Evolutionary conservation across 345 rosid genomes (phyloP), one percentile per base, ranked within the genome.

Genomic region (Noccaea bulbosa): DNA sequence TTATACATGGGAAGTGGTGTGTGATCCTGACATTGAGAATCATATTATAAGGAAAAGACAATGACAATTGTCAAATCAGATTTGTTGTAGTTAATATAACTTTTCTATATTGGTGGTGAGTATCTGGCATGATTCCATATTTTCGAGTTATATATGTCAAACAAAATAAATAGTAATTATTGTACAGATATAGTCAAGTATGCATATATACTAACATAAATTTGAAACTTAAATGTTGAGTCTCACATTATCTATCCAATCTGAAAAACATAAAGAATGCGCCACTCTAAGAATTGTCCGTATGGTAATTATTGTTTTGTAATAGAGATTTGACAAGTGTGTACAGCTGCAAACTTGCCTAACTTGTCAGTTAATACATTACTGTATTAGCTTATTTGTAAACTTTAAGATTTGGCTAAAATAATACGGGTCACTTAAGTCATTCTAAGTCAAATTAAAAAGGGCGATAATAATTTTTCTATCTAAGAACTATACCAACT

Each of bases 61-160:
- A 39, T 43, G 73, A 67, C 73, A 59, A 50, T 22, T 34, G 78
- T 74, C 63, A 73, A 65, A 65, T 65, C 46, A 65, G 34, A 56
- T 48, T 65, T 65, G 60, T 65, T 73, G 22, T 38, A 32, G 9
- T 73, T 33, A 17, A 32, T 8, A 32, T 8, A 57, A 65, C 67
- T 20, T 73, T 52, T 73, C 72, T 50, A 7, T 58, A 14, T 58
- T 58, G 57, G 58, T 35, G 71, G 22, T 58, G 47, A 27, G 41
- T 64, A 56, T 56, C 12, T 55, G 67, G 52, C 70, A 65, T 47
- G 48, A 37, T 17, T 62, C 53, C 46, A 50, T 50, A 35, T 40
- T 60, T 70, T 30, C 8, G 9, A 35, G 10, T 57, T 45, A 11
- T 17, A 35, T 9, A 27, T 48, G 22, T 32, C 11, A 39, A 60